Base-by-base conservation (phyloP, 306 rosid species). In the Sicyos baderoa region DNA sequence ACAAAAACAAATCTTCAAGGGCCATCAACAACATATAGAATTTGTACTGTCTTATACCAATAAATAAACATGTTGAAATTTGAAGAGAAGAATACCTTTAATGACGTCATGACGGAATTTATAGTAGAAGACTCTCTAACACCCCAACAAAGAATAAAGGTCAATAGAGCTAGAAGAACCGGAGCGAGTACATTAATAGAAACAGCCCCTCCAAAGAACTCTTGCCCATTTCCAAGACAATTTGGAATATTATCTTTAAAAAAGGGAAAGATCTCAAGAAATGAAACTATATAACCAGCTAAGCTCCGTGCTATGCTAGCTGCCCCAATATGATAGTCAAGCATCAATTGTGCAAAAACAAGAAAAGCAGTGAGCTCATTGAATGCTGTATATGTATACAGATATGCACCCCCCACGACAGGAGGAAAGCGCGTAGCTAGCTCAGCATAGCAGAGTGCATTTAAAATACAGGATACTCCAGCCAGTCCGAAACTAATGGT, bases 271-370 rank as follows among this genome's bases (percentile, higher is more conserved):
- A 90, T 86, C 71, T 86, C 96, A 8, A 94, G 82, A 80, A 88
- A 76, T 12, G 84, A 75, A 67, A 90, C 86, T 12, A 88, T 61
- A 82, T 94, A 94, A 77, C 73, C 87, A 25, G 99, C 99, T 61
- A 90, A 75, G 82, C 99, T 94, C 56, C 99, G 84, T 25, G 96
- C 99, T 76, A 94, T 90, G 77, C 99, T 90, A 51, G 99, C 99
- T 29, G 97, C 96, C 73, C 97, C 97, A 79, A 90, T 90, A 86
- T 94, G 99, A 78, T 86, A 94, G 81, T 94, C 97, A 17, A 94
- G 86, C 99, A 88, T 94, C 75, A 88, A 72, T 86, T 94, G 99
- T 1, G 79, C 80, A 65, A 94, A 94, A 58, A 94, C 99, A 70
- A 94, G 97, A 83, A 94, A 93, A 60, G 96, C 97, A 6, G 99